Percentiles rank a stretch among this genome's conserved stretches.
Conservation (phyloP, 257 asterid species). For the Solanum neorickii region DNA sequence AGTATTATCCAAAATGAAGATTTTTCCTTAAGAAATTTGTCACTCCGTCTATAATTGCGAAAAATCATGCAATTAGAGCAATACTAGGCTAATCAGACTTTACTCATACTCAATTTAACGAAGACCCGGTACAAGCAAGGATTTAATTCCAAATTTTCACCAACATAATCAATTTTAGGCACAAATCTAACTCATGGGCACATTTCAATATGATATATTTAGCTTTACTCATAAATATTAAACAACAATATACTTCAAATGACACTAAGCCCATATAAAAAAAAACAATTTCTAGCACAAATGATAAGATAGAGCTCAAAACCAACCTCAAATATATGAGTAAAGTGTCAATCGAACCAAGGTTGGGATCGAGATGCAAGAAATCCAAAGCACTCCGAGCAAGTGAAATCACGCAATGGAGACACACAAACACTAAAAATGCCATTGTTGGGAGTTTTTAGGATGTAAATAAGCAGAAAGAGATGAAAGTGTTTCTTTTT, state of each 20-base stretch:
- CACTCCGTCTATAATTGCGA: neutral
- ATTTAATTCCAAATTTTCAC: too few relatives aligned
- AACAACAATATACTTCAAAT: neutral
- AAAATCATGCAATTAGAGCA: neutral
- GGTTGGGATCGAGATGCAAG: neutral
- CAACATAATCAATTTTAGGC: neutral
- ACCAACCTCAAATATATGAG: neutral
- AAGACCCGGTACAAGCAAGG: neutral
- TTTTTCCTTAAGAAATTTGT: neutral
- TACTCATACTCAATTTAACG: neutral
- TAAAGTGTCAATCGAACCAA: neutral
- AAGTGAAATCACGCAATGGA: neutral
- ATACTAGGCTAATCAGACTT: neutral
- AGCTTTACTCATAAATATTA: neutral
- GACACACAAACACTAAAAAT: neutral
- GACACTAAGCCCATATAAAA: neutral
- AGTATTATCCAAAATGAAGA: neutral
- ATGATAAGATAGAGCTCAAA: neutral
- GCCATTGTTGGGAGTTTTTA: neutral
- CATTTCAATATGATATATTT: neutral
- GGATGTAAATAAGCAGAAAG: neutral
- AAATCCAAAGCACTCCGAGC: neutral
- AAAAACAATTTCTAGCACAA: neutral
- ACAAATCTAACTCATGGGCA: neutral
- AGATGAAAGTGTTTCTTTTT: neutral